Base-by-base conservation (phyloP, 345 rosid genomes). In the Luvunga scandens region DNA sequence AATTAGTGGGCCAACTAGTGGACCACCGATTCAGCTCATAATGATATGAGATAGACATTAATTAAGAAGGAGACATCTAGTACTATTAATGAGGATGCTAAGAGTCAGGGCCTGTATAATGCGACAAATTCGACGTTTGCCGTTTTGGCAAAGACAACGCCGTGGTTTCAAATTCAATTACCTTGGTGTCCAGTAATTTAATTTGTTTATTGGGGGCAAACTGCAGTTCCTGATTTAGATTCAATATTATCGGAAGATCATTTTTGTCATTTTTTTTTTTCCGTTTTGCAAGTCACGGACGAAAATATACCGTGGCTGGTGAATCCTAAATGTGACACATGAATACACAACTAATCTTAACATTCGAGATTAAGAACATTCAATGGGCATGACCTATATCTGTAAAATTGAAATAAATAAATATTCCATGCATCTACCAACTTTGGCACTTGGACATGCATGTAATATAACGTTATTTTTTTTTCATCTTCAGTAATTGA, bases 91-190 rank as follows among this genome's bases (percentile, higher is more conserved):
- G 42, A 45, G 39, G 60, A 22, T 31, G 45, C n/a, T 62, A 12
- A 28, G 38, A 25, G 38, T 39, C 25, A 12, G 53, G 67, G 53
- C 36, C 13, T 42, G 4, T 36, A 57, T 25, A 61, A 72, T 66
- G 77, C 76, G 83, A 79, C 84, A 79, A 70, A 24, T 59, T 48
- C 42, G 39, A 65, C 59, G n/a, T 75, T 64, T 68, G 71, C 71
- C 66, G 34, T 66, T 66, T 77, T 61, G 70, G 69, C 9, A 59
- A 68, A 72, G 38, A 79, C 69, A 60, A 72, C 5, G 27, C 34
- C 2, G 56, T 27, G n/a, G 21, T 19, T 10, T n/a, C 22, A 18
- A 53, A 53, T 64, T 30, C n/a, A 75, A 64, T 65, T 14, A 68
- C 25, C 69, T 45, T 28, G 34, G n/a, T 9, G 31, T 25, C 18